Evolutionary conservation across 345 rosid species (phyloP).

Genomic region (Crucihimalaya himalaica): DNA sequence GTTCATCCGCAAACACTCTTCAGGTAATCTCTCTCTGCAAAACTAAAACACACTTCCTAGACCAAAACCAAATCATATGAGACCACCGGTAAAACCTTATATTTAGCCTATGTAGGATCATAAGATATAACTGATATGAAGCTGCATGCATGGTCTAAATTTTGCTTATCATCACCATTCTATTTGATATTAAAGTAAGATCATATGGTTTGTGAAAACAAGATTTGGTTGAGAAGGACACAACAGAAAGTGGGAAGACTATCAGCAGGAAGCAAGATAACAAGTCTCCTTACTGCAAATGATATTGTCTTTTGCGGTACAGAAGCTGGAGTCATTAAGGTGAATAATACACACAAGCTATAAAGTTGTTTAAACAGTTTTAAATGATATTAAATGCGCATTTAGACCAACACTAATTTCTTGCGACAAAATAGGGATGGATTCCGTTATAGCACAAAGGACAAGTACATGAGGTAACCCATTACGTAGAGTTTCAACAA

Average conservation of each 20-base stretch:
- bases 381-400: not conserved
- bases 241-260: conserved; percentile 85
- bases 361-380: not conserved
- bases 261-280: conserved; percentile 87
- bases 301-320: conserved; percentile 81
- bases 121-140: not conserved
- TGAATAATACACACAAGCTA: conserved; percentile 26
- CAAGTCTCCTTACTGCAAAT: conserved; percentile 81
- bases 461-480: conserved; percentile 6
- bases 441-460: conserved; percentile 59
- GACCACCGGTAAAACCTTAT: not conserved
- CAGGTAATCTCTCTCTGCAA: conserved; percentile 51
- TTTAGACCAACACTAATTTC: conserved; percentile 10
- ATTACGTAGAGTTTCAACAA: conserved; percentile 20
- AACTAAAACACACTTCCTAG: conserved; percentile 1
- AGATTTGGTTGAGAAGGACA: conserved; percentile 89
- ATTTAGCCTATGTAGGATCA: not conserved
- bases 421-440: conserved; percentile 68
- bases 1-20: conserved; percentile 67
- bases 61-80: not conserved
- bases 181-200: not conserved
- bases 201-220: conserved; percentile 27
- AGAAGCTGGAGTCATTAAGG: conserved; percentile 85
- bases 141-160: no score
- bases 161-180: not conserved